Evolutionary conservation across 768 basidiomycete genomes (phyloP), one percentile per base, ranked within the genome.

Genomic region (Rhodotorula paludigena): DNA sequence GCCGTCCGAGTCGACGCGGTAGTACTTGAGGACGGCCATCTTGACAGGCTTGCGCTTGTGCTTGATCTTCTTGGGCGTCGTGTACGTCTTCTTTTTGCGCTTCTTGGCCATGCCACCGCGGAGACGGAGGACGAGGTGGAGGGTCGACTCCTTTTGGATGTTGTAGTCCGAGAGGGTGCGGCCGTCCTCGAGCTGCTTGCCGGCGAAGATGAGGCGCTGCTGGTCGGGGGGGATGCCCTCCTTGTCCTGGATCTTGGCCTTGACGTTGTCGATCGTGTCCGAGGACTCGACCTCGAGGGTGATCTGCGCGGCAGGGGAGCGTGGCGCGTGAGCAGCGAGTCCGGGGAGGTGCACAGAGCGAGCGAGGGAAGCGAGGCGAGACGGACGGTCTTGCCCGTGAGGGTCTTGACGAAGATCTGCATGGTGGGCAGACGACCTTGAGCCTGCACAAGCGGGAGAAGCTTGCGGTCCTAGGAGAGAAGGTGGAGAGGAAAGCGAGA

Each of bases 21-120:
- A 99, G 85, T 96, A 98, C 83, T 98, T 98, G 80, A 99, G 84
- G 83, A 98, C 97, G 78, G 92, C 83, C 92, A 99, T 97, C 88
- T 97, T 98, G 84, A 94, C 90, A 85, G 97, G 96, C 86, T 98
- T 97, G 81, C 89, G 88, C 86, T 96, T 66, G 64, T 68, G 64
- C 64, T 64, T 98, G 86, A 96, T 87, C 85, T 97, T 97, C 76
- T 76, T 76, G 58, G 76, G 76, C 62, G 74, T 73, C 61, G 67
- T 75, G 73, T 72, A 72, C 23, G 48, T 68, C 67, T 68, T 68
- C 67, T 98, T 98, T 85, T 98, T 99, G 87, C 98, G 98, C 80
- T 94, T 88, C 87, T 98, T 98, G 87, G 97, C 97, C 74, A 87
- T 92, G 85, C 96, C 96, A 84, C 96, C 96, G 82, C 93, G 90